phyloP scores from a whole-genome alignment of 768 basidiomycete genomes.

The Podaxis pistillaris region DNA sequence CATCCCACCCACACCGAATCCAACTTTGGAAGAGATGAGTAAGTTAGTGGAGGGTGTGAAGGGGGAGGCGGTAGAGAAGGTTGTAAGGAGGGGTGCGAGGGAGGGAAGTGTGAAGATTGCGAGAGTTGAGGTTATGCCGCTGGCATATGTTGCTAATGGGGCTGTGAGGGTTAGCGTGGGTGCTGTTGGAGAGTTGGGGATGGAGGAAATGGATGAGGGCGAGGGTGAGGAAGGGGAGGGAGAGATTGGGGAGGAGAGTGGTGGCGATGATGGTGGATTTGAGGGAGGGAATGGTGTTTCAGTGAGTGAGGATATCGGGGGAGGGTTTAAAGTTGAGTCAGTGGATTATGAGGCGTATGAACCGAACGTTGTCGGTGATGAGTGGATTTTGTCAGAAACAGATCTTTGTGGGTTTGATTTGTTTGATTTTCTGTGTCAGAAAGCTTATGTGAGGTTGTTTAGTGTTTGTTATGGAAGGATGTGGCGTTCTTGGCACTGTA shows the following conservation, averaged over 20 bases:
- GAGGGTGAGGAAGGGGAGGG: slow-evolving; percentile 16
- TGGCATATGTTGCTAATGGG: slow-evolving; percentile 48
- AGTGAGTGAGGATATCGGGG: neutral
- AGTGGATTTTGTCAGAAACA: slow-evolving; percentile 45
- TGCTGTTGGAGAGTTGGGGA: slow-evolving; percentile 53
- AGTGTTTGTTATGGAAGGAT: slow-evolving; percentile 64
- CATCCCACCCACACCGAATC: slow-evolving; percentile 32
- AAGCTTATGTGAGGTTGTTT: neutral
- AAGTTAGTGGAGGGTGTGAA: slow-evolving; percentile 29
- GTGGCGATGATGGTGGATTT: slow-evolving; percentile 2
- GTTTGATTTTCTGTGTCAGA: neutral
- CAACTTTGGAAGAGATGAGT: slow-evolving; percentile 22
- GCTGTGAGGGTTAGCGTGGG: slow-evolving; percentile 54
- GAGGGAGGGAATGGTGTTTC: slow-evolving; percentile 14
- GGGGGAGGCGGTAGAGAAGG: slow-evolving; percentile 40
- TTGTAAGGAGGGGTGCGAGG: slow-evolving; percentile 45
- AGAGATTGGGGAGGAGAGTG: slow-evolving; percentile 9
- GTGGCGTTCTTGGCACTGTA: slow-evolving; percentile 57
- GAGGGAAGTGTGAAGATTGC: slow-evolving; percentile 44
- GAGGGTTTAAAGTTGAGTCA: slow-evolving; percentile 12
- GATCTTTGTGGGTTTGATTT: slow-evolving; percentile 32
- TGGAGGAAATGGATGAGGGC: slow-evolving; percentile 1
- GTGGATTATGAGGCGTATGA: slow-evolving; percentile 33
- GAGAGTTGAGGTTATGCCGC: slow-evolving; percentile 53
- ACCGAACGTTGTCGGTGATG: slow-evolving; percentile 33